Evolutionary conservation across 129 eudicot genomes (phyloP).

Genomic region (Flaveria linearis): DNA sequence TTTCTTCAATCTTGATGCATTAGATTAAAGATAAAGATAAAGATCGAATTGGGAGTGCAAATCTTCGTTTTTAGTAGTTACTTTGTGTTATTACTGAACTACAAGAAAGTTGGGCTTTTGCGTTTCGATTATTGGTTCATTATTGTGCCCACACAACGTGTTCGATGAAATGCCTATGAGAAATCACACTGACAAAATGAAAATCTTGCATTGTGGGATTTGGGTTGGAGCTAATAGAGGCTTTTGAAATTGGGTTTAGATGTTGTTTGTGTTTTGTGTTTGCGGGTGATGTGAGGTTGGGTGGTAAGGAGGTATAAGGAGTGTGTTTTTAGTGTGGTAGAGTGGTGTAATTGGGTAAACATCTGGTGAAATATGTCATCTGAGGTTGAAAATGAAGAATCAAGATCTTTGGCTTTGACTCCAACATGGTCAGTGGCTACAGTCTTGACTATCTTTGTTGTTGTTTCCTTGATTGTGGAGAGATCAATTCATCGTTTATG

Average conservation of each 20-base stretch:
- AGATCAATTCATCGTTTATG: constrained; percentile 84
- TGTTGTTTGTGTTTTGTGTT: constrained; percentile 18
- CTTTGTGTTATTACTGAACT: constrained; percentile 9
- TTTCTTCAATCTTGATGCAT: constrained; percentile 29
- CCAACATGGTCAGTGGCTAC: constrained; percentile 99
- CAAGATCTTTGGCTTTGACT: constrained; percentile 90
- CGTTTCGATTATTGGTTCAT: constrained; percentile 11
- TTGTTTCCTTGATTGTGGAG: constrained; percentile 93
- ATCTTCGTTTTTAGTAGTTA: constrained; percentile 19
- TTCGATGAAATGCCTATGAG: constrained; percentile 26
- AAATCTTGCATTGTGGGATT: constrained; percentile 24
- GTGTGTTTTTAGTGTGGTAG: neutral
- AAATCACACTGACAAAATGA: neutral
- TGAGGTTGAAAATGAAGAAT: constrained; percentile 51
- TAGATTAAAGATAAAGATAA: constrained; percentile 18
- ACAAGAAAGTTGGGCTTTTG: constrained; percentile 11
- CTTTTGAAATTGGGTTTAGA: neutral
- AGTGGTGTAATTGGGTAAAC: constrained; percentile 11
- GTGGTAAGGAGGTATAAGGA: neutral
- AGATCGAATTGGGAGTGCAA: constrained; percentile 18
- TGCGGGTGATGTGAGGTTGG: neutral
- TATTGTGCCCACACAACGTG: constrained; percentile 27
- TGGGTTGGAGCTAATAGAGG: neutral
- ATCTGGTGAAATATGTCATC: constrained; percentile 35
- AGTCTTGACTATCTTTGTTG: constrained; percentile 90